Conservation (phyloP, 805 yeast genomes). For the Lipomyces yamanashiensis region DNA sequence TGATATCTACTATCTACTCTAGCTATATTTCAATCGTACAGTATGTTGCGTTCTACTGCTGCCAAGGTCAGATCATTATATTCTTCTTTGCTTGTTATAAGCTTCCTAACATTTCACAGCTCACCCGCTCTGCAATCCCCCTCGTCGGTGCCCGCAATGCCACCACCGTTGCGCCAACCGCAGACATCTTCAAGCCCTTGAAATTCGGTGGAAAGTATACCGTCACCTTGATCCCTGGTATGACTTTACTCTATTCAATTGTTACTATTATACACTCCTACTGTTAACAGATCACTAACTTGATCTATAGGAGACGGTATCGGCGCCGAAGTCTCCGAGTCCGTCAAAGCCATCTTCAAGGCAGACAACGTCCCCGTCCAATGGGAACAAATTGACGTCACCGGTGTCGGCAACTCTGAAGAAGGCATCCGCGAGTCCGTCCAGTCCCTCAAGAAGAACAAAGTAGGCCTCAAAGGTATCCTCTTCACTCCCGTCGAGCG, state of each 20-base stretch:
- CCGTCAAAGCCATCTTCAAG: slow-evolving; percentile 87
- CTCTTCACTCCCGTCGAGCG: slow-evolving; percentile 87
- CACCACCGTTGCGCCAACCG: slow-evolving; percentile 64
- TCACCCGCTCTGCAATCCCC: slow-evolving; percentile 29
- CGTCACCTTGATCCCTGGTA: slow-evolving; percentile 84
- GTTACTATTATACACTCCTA: background rate
- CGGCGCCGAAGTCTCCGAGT: slow-evolving; percentile 92
- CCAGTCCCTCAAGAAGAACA: slow-evolving; percentile 89
- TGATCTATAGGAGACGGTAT: slow-evolving; percentile 80
- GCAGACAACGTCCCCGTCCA: slow-evolving; percentile 89
- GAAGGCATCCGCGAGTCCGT: slow-evolving; percentile 54
- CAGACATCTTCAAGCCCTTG: slow-evolving; percentile 75
- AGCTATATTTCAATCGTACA: background rate
- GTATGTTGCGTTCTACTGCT: slow-evolving; percentile 28
- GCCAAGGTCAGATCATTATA: slow-evolving; percentile 23
- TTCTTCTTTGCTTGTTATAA: background rate
- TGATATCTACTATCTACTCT: background rate
- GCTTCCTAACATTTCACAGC: slow-evolving; percentile 12
- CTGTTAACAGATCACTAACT: background rate
- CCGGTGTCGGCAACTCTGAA: slow-evolving; percentile 62
- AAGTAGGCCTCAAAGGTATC: slow-evolving; percentile 95
- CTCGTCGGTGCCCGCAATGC: slow-evolving; percentile 39
- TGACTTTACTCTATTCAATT: slow-evolving; percentile 13
- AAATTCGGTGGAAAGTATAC: slow-evolving; percentile 94
- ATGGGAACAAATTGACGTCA: slow-evolving; percentile 74